Base-by-base conservation (phyloP, 352 stramenopile species). In the Globisporangium spiculum region DNA sequence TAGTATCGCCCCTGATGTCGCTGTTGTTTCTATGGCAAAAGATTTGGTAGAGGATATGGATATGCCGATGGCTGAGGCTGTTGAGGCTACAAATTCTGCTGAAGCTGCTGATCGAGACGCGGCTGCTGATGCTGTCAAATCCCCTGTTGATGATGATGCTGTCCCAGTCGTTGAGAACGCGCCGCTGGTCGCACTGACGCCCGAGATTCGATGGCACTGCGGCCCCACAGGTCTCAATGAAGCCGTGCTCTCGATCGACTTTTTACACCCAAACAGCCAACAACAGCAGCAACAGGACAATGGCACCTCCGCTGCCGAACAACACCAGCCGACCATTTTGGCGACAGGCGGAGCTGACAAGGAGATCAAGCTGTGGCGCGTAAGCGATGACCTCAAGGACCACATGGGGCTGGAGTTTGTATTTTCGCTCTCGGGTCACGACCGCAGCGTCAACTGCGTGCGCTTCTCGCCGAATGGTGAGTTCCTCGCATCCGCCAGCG, bases 371-470 rank as follows among this genome's bases (percentile, higher is more conserved):
- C 73, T 96, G 16, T 96, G 89, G 89, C 82, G 85, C 34, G 80
- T 94, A 52, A 65, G 71, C 9, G 67, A 77, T 1, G 66, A 79
- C 7, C 12, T 76, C 30, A 72, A 72, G 55, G 73, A 77, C 57
- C 77, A 76, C 63, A 60, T 67, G 26, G 75, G 73, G 1, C 80
- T 92, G 18, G 76, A 89, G 24, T 96, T 95, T 66, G 70, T 96
- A 44, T 93, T 95, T 71, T 93, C 85, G 60, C 83, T 96, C 34
- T 83, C 87, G 7, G 89, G 90, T 12, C 91, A 97, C 73, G 89
- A 97, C 64, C 86, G 90, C 60, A 96, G 88, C 68, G 78, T 97
- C 69, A 97, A 97, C 73, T 96, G 88, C 65, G 90, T 97, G 55
- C 89, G 90, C n/a, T 97, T 97, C 76, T 97, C 90, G 20, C 90